phyloP scores from a whole-genome alignment of 2,329 filamentous ascomycete species.

The Aspergillus pseudoterreus region DNA sequence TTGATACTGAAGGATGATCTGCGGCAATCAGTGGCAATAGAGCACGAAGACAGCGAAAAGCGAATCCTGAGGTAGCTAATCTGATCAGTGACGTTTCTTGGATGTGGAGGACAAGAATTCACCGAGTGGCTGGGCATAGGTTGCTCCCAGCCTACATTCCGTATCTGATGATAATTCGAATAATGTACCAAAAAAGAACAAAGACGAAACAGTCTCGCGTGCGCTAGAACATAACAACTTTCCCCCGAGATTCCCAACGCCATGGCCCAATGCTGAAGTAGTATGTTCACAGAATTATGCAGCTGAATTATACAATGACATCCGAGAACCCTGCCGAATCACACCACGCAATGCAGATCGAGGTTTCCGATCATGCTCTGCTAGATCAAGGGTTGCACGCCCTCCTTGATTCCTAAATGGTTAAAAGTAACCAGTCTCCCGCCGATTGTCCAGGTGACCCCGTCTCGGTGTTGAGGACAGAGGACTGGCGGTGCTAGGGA shows the following conservation, averaged over 20 bases:
- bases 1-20: neutral
- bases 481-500: conserved; percentile 34
- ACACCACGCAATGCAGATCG: conserved; percentile 7
- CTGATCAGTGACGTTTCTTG: neutral
- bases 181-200: conserved; percentile 3
- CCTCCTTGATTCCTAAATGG: neutral
- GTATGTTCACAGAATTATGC: neutral
- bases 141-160: conserved; percentile 16
- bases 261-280: conserved; percentile 7
- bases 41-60: neutral
- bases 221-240: neutral
- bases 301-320: neutral
- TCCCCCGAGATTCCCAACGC: conserved; percentile 2
- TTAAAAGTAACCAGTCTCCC: conserved; percentile 29
- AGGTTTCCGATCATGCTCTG: too few species aligned
- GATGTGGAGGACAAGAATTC: neutral
- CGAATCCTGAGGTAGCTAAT: neutral
- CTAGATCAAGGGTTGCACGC: too few species aligned
- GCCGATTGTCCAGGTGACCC: conserved; percentile 26
- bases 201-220: neutral
- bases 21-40: neutral
- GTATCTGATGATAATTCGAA: neutral
- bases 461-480: conserved; percentile 31
- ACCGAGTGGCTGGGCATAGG: conserved; percentile 9
- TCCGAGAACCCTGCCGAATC: neutral